Evolutionary conservation across 768 basidiomycete species (phyloP).

Genomic region (Agaricus sinodeliciosus): DNA sequence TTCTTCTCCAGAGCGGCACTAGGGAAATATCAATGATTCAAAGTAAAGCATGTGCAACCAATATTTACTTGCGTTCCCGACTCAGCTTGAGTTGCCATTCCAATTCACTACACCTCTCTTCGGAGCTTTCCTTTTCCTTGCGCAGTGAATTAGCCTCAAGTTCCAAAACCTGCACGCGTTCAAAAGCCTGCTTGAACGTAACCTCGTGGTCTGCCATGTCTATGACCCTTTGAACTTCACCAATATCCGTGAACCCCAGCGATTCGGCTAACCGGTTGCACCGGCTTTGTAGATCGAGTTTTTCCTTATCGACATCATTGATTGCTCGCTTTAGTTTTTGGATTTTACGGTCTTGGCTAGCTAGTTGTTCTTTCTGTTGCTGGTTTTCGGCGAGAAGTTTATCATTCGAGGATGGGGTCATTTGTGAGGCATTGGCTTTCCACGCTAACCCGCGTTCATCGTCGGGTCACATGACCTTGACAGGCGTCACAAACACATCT

Average conservation of each 20-base stretch:
- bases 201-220: slow-evolving; percentile 28
- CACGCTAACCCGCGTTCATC: neutral
- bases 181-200: slow-evolving; percentile 29
- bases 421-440: neutral
- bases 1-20: slow-evolving; percentile 2
- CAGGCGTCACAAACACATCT: too few relatives aligned
- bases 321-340: slow-evolving; percentile 25
- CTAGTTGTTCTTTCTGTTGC: slow-evolving; percentile 21
- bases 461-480: neutral
- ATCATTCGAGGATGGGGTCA: slow-evolving; percentile 23
- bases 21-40: neutral
- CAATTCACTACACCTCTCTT: slow-evolving; percentile 14
- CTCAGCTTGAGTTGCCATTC: slow-evolving; percentile 17
- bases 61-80: slow-evolving; percentile 1
- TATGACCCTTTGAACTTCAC: slow-evolving; percentile 35
- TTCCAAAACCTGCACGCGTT: slow-evolving; percentile 27
- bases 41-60: neutral
- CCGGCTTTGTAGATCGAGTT: slow-evolving; percentile 31
- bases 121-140: slow-evolving; percentile 19
- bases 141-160: slow-evolving; percentile 18
- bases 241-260: slow-evolving; percentile 38
- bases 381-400: slow-evolving; percentile 22
- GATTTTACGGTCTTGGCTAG: slow-evolving; percentile 18
- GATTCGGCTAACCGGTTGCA: slow-evolving; percentile 30
- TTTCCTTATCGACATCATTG: slow-evolving; percentile 23